Evolutionary conservation across 2,329 filamentous ascomycete genomes (phyloP), one percentile per base, ranked within the genome.

Genomic region (Zasmidium citrigriseum): DNA sequence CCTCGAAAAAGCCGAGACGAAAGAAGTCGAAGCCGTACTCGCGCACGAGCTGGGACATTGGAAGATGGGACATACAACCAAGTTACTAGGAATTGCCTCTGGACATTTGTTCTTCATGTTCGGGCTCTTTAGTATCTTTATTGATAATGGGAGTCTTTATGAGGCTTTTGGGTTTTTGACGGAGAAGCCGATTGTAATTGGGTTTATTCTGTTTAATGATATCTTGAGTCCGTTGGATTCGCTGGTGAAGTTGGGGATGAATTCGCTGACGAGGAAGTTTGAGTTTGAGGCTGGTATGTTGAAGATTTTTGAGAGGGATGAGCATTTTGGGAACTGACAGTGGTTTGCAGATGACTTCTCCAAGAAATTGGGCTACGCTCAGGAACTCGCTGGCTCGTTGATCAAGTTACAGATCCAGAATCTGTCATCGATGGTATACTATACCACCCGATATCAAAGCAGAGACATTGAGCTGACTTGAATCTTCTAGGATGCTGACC

Each of bases 371-470:
- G 95, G 95, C 54, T 97, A 93, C 78, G 86, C 88, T 53, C 80
- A 85, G 47, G 88, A 97, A 75, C 87, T 99, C 53, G 91, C 93
- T 46, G 83, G 86, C 63, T 95, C 91, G 21, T 85, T 99, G 63
- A 92, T 99, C 79, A 97, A 97, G 81, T 89, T 99, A 53, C 96
- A 99, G 78, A 91, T 97, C 71, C 93, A 98, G 81, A 99, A 99
- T 74, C 83, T 99, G 67, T 96, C 91, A 77, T 96, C 91, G 61
- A 98, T 99, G 93, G 64, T 66, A 57, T 12, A n/a, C 41, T 29
- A 24, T 12, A 11, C 10, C 5, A 2, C 5, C 20, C n/a, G 34
- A 12, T n/a, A n/a, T n/a, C n/a, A n/a, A n/a, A n/a, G n/a, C n/a
- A n/a, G n/a, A n/a, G n/a, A n/a, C n/a, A n/a, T n/a, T n/a, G n/a